Percentiles rank a stretch among this genome's conserved stretches.
phyloP scores from a whole-genome alignment of 1,284 basidiomycete genomes.

The Trichosporon sp. region DNA sequence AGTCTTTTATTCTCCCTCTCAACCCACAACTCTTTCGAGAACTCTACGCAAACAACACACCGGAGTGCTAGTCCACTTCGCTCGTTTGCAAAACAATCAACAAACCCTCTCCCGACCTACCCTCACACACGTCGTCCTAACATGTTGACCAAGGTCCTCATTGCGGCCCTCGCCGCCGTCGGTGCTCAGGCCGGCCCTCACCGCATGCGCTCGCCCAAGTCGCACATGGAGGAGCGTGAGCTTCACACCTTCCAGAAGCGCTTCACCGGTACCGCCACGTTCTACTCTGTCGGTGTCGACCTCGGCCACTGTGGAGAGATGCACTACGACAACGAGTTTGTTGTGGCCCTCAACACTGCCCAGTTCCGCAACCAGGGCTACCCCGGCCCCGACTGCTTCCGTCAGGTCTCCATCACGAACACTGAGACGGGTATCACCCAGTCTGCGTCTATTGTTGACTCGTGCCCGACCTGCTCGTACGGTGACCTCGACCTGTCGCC shows the following conservation, averaged over 20 bases:
- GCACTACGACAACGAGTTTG: constrained; percentile 41
- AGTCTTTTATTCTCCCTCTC: not conserved
- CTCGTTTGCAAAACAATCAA: not conserved
- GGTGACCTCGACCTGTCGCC: constrained; percentile 76
- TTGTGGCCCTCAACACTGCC: constrained; percentile 54
- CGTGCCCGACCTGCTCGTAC: constrained; percentile 57
- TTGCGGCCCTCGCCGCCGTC: constrained; percentile 10
- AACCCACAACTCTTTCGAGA: not conserved
- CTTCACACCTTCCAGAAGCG: constrained; percentile 17
- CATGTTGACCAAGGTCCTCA: constrained; percentile 14
- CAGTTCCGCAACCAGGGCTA: constrained; percentile 61
- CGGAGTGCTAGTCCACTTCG: constrained; percentile 9
- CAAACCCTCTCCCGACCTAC: not conserved
- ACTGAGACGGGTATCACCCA: constrained; percentile 62
- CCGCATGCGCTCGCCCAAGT: not conserved
- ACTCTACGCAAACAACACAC: not conserved
- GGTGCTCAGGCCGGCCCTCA: constrained; percentile 4
- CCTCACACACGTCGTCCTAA: not conserved
- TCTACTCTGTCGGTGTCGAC: constrained; percentile 18
- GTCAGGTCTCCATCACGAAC: constrained; percentile 67
- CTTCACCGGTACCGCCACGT: constrained; percentile 12
- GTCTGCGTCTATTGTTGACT: constrained; percentile 67
- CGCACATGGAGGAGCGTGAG: constrained; percentile 6
- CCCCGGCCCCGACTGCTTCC: constrained; percentile 68
- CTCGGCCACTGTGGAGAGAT: constrained; percentile 18